Base-by-base conservation (phyloP, 805 yeast species). In the Pichia phayaonensis region DNA sequence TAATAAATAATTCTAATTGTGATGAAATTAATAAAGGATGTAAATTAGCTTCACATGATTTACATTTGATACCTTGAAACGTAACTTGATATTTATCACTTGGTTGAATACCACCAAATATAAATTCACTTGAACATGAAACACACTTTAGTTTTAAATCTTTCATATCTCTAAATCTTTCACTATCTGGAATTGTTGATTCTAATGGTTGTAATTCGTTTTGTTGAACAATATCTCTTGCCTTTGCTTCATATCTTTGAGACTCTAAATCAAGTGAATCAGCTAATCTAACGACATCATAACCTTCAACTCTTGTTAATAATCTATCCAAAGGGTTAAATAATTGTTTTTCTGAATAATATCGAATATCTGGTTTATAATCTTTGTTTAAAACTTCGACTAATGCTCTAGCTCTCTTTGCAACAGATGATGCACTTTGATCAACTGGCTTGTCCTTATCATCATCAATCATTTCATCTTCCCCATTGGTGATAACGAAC, bases 291-390 rank as follows among this genome's bases (percentile, higher is more conserved):
- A 81, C 80, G 60, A 82, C 74, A 62, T 92, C 97, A 55, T 86
- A 77, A 41, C 98, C 97, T 56, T 89, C 95, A 48, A 94, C 82
- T 54, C 84, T 79, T 57, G 84, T 95, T 41, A 92, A 72, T 48
- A 94, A 72, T 68, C 99, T 81, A 63, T 88, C 95, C 11, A 94
- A 82, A 4, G 97, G 97, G 2, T 95, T 90, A 60, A 86, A 80
- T 11, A 94, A 77, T 68, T 94, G 99, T 64, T 89, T 86, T 56
- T 84, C 94, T 58, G 92, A 71, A 64, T 94, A 94, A 62, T 78
- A 90, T 40, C 72, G 74, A 1, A 86, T 76, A 66, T 94, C 99
- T 1, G 94, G 89, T 53, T 66, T 71, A 53, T 83, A 75, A 39
- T 71, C 67, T 48, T 77, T 79, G 34, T 68, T 63, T 62, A 84